Base-by-base conservation (phyloP, 805 yeast species). In the Kluyveromyces aestuarii region DNA sequence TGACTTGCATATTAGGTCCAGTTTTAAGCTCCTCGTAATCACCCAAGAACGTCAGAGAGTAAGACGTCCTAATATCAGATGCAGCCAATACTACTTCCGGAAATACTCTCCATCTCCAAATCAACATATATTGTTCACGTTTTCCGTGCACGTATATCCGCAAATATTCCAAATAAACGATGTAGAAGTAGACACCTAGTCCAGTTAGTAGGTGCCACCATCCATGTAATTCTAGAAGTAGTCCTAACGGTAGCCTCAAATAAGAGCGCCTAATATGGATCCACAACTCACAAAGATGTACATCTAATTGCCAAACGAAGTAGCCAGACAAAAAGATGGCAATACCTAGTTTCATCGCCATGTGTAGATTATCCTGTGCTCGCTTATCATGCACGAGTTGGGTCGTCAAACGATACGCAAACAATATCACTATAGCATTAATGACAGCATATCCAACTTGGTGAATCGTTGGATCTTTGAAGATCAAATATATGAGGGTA, bases 151-250 rank as follows among this genome's bases (percentile, higher is more conserved):
- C 75, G 66, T 82, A 80, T 33, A 84, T 70, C 55, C 91, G 75
- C 52, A 90, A 69, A 53, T 84, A 79, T 69, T 88, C 90, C 59
- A 85, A 75, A 61, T 84, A 88, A 3, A 85, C 80, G 54, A 90
- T 75, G 68, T 87, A 90, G 62, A 75, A 84, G 66, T 91, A 91
- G 10, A 91, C 93, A 1, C 97, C 96, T 18, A 81, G 70, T 0
- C 96, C 95, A 0, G 93, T 86, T 54, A 86, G 74, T 10, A 86
- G 69, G 62, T 91, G 98, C 98, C 98, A 91, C 97, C 97, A 91
- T 21, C 95, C 96, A 60, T 91, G 98, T 27, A 95, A 84, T 66
- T 91, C 98, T 36, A 91, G 71, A 3, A 91, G 55, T 52, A 88
- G 76, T 1, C 98, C 98, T 47, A 83, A 76, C 2, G 97, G 97